Conservation (phyloP, 2,329 filamentous ascomycete species). For the Alternaria alternata region DNA sequence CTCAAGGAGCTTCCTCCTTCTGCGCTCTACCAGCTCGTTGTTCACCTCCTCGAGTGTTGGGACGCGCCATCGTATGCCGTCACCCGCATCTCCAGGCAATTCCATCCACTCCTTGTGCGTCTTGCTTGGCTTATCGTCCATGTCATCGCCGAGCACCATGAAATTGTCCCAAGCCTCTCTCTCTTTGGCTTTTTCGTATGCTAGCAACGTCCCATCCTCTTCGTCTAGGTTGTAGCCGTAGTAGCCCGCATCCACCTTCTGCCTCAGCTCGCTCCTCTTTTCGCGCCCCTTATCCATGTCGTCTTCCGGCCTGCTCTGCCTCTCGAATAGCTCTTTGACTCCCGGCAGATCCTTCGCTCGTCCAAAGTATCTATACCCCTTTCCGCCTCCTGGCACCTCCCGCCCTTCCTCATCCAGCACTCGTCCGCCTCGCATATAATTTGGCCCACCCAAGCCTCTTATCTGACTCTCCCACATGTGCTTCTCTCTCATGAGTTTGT, state of each 20-base stretch:
- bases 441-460: slow-evolving; percentile 91
- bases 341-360: slow-evolving; percentile 88
- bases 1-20: slow-evolving; percentile 83
- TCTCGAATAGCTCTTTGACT: slow-evolving; percentile 80
- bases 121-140: slow-evolving; percentile 34
- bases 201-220: slow-evolving; percentile 82
- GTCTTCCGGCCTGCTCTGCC: slow-evolving; percentile 44
- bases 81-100: slow-evolving; percentile 84
- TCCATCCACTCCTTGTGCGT: slow-evolving; percentile 71
- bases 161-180: slow-evolving; percentile 78
- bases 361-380: slow-evolving; percentile 88
- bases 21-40: slow-evolving; percentile 86
- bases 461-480: slow-evolving; percentile 99
- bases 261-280: slow-evolving; percentile 72
- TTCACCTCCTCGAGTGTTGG: slow-evolving; percentile 93
- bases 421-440: slow-evolving; percentile 81
- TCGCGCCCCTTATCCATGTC: slow-evolving; percentile 70
- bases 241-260: slow-evolving; percentile 89
- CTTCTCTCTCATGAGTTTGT: slow-evolving; percentile 98
- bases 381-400: slow-evolving; percentile 72
- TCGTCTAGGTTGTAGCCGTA: slow-evolving; percentile 95
- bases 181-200: slow-evolving; percentile 85
- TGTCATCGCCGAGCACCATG: slow-evolving; percentile 62
- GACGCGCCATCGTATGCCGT: slow-evolving; percentile 82
- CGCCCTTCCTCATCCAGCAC: slow-evolving; percentile 64